Conservation (phyloP, 202 grass and related monocot genomes). For the Dendrocalamus latiflorus region DNA sequence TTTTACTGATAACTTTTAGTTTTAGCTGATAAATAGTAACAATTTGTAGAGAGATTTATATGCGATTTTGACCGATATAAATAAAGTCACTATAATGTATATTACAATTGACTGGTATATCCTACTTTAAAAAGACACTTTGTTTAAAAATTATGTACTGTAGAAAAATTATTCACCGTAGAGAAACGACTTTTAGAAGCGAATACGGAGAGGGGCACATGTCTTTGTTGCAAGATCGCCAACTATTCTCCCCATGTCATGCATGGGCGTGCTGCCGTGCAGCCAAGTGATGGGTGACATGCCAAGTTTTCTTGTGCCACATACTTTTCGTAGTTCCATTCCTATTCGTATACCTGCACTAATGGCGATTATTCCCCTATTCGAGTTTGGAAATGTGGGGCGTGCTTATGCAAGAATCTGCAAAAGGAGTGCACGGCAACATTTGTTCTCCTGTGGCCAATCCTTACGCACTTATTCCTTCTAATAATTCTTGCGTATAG, state of each 20-base stretch:
- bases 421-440: background rate
- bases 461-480: background rate
- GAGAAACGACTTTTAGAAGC: fast-evolving
- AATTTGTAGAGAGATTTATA: no score
- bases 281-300: background rate
- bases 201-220: no score
- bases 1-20: no score
- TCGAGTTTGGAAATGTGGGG: background rate
- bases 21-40: no score
- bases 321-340: background rate
- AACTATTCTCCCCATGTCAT: slow-evolving; percentile 12
- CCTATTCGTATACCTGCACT: background rate
- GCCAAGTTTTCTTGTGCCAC: background rate
- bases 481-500: background rate
- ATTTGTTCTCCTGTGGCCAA: background rate
- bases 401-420: background rate
- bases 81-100: no score
- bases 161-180: no score
- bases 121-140: no score
- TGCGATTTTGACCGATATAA: no score
- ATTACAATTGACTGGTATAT: fast-evolving
- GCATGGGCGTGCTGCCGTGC: background rate
- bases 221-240: background rate
- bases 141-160: no score
- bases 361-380: background rate